Evolutionary conservation across 129 eudicot genomes (phyloP).

Genomic region (Lactuca sativa): DNA sequence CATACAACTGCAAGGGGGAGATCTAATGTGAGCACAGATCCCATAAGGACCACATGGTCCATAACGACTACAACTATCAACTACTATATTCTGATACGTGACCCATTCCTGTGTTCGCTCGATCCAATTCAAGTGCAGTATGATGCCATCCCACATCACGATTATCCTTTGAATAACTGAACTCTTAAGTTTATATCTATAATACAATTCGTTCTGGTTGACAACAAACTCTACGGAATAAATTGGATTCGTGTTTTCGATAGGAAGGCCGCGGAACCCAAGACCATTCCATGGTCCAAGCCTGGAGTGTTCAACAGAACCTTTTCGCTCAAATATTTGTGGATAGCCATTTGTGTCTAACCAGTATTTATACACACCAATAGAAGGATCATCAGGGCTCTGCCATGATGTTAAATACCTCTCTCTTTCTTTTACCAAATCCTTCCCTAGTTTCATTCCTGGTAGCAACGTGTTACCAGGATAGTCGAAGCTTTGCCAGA

Average conservation of each 20-base stretch:
- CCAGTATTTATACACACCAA: slow-evolving; percentile 28
- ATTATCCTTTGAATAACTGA: slow-evolving; percentile 22
- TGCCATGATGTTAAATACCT: slow-evolving; percentile 45
- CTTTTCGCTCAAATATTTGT: slow-evolving; percentile 26
- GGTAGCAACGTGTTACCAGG: slow-evolving; percentile 42
- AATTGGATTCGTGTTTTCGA: neutral
- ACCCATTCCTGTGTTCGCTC: slow-evolving; percentile 33
- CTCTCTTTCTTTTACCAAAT: slow-evolving; percentile 28
- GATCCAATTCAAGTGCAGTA: slow-evolving; percentile 35
- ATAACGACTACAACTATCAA: slow-evolving; percentile 33
- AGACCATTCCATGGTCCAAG: slow-evolving; percentile 58
- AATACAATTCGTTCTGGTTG: slow-evolving; percentile 33
- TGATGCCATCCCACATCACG: slow-evolving; percentile 33
- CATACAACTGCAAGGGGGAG: slow-evolving; percentile 44
- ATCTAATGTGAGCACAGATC: slow-evolving; percentile 3
- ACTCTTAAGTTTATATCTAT: neutral
- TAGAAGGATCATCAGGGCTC: slow-evolving; percentile 58
- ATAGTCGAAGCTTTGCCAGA: slow-evolving; percentile 41
- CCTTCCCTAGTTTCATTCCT: slow-evolving; percentile 39
- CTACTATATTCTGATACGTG: neutral
- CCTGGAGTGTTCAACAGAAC: neutral
- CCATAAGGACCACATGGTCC: slow-evolving; percentile 47
- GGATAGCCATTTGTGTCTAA: slow-evolving; percentile 44
- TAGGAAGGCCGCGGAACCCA: slow-evolving; percentile 30
- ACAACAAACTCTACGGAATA: slow-evolving; percentile 5